Evolutionary conservation across 176 grass and related monocot genomes (phyloP).

Genomic region (Cenchrus fungigraminus): DNA sequence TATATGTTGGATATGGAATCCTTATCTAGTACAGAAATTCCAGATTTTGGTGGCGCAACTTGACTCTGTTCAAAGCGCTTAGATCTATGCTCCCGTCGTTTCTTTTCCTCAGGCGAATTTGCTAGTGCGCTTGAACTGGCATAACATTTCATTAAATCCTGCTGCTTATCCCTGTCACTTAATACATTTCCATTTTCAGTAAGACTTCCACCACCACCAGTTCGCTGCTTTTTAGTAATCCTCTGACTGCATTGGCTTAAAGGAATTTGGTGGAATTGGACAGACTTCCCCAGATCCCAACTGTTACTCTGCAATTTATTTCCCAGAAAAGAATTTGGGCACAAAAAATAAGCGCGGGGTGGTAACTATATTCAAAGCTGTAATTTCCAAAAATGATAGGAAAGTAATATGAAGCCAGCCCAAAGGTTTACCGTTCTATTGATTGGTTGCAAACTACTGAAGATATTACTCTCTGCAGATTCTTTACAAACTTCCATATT

Average conservation of each 20-base stretch:
- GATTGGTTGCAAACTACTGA: constrained; percentile 52
- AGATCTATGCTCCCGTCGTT: constrained; percentile 68
- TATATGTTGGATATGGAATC: constrained; percentile 38
- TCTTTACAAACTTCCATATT: constrained; percentile 50
- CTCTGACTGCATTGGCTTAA: constrained; percentile 51
- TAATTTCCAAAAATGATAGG: neutral
- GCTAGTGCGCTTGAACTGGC: constrained; percentile 61
- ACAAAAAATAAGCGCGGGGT: constrained; percentile 20
- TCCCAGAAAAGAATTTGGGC: constrained; percentile 7
- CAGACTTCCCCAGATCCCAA: constrained; percentile 54
- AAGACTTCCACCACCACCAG: constrained; percentile 44
- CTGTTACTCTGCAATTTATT: constrained; percentile 54
- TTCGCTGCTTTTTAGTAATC: constrained; percentile 53
- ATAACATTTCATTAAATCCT: constrained; percentile 71
- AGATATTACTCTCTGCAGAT: constrained; percentile 38
- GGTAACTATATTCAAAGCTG: constrained; percentile 4
- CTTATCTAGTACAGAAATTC: constrained; percentile 47
- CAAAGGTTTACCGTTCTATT: constrained; percentile 56
- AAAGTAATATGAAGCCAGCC: neutral
- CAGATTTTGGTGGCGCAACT: constrained; percentile 41
- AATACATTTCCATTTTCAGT: constrained; percentile 56
- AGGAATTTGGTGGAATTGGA: constrained; percentile 50
- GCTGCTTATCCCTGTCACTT: constrained; percentile 76
- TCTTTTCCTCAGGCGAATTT: constrained; percentile 88
- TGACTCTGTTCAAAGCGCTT: constrained; percentile 83